Conservation (phyloP, 441 rosid species). For the Eruca vesicaria region DNA sequence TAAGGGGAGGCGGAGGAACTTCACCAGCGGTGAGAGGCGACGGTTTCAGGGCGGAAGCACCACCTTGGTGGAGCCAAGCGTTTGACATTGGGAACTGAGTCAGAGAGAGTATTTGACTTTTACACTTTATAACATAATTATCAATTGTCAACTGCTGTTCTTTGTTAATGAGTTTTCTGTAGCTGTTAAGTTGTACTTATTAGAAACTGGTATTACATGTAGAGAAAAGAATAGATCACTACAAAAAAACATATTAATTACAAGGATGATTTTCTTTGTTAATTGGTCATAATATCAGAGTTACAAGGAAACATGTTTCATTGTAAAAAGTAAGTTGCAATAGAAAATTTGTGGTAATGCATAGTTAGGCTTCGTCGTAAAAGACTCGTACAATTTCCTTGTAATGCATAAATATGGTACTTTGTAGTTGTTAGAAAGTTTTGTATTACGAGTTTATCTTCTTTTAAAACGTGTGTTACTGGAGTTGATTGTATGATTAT, state of each 20-base stretch:
- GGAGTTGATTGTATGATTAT: not conserved
- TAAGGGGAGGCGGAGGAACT: not conserved
- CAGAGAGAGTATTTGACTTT: no score
- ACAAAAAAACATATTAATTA: no score
- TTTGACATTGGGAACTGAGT: not conserved
- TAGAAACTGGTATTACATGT: not conserved
- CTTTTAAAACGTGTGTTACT: not conserved
- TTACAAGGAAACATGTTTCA: no score
- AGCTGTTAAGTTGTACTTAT: not conserved
- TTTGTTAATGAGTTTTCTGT: no score
- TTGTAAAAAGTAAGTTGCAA: no score
- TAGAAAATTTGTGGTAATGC: no score
- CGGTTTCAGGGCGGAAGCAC: not conserved
- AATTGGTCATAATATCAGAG: no score
- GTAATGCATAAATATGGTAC: not conserved
- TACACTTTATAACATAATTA: no score
- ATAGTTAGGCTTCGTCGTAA: no score
- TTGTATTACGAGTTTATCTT: not conserved
- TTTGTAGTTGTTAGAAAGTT: not conserved
- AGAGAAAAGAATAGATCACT: not conserved
- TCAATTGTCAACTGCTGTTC: no score
- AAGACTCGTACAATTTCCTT: no score
- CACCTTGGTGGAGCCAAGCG: not conserved
- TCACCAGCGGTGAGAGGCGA: not conserved
- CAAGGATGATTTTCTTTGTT: no score